A percentile compares a stretch with the other conserved stretches of the same genome.
These are phyloP conservation scores for Metschnikowia lachancei DNA, from an alignment of 805 yeast species.

Conservation along the genomic window DNA sequence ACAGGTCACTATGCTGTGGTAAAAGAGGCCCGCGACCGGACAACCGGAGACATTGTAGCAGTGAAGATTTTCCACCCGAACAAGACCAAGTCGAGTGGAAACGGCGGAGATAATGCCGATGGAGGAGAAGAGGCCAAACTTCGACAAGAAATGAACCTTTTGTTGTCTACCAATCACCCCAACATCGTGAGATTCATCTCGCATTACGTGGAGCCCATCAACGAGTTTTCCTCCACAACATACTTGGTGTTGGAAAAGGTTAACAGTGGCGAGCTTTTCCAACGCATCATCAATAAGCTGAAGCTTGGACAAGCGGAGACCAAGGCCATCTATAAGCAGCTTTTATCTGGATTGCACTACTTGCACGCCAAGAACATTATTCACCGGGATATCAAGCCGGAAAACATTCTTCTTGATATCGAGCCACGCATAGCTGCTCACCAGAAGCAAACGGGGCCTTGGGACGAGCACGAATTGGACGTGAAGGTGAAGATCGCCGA, in stretches of 20 bases:
- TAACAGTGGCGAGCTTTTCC: conserved; percentile 73
- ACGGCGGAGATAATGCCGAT: conserved; percentile 3
- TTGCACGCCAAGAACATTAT: conserved; percentile 41
- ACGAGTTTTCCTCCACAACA: conserved; percentile 51
- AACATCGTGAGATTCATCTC: conserved; percentile 67
- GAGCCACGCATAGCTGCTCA: conserved; percentile 34
- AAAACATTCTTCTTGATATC: conserved; percentile 48
- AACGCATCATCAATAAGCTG: conserved; percentile 65
- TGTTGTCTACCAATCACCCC: conserved; percentile 64
- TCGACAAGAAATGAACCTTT: conserved; percentile 64
- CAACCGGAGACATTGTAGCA: conserved; percentile 61
- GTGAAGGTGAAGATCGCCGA: conserved; percentile 76
- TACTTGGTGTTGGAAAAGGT: conserved; percentile 71
- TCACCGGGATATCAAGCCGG: conserved; percentile 47
- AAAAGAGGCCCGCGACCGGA: conserved; percentile 59
- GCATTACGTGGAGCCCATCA: conserved; percentile 51
- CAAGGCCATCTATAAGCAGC: conserved; percentile 51
- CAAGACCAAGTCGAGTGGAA: conserved; percentile 25
- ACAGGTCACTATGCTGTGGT: conserved; percentile 83
- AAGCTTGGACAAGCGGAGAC: conserved; percentile 62
- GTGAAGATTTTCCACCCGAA: conserved; percentile 69
- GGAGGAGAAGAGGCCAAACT: conserved; percentile 36
- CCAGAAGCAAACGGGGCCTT: conserved; percentile 46
- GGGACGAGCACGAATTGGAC: conserved; percentile 60
- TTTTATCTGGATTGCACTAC: conserved; percentile 39